A percentile compares a stretch with the other conserved stretches of the same genome.
Evolutionary conservation across 768 basidiomycete species (phyloP).

Genomic region (Russula dissimulans): DNA sequence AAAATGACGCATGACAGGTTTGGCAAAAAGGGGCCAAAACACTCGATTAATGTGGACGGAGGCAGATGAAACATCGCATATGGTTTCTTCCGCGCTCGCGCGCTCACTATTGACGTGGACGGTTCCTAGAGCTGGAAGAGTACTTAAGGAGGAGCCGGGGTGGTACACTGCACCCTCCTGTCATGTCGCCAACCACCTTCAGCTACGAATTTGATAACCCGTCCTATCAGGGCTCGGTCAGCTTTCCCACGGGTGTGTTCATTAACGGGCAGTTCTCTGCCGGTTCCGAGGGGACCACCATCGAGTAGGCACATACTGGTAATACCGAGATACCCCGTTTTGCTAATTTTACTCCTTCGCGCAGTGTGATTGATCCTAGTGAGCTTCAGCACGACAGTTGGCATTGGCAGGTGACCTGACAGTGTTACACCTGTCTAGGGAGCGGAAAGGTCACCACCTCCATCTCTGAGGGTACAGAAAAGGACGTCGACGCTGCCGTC

Average conservation of each 20-base stretch:
- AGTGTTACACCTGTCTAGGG: not conserved
- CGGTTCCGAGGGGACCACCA: conserved; percentile 43
- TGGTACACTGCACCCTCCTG: too few relatives aligned
- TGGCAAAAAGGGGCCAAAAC: too few relatives aligned
- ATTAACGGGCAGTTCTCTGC: conserved; percentile 62
- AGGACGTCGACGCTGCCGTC: conserved; percentile 75
- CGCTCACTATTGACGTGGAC: too few relatives aligned
- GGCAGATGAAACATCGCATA: too few relatives aligned
- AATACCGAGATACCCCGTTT: too few relatives aligned
- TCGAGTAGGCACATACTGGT: conserved; percentile 45
- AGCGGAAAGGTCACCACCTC: conserved; percentile 53
- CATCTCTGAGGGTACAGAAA: conserved; percentile 48
- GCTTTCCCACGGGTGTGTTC: conserved; percentile 58
- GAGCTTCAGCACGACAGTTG: not conserved
- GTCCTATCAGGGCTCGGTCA: conserved; percentile 47
- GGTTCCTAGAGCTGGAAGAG: too few relatives aligned
- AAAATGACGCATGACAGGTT: too few relatives aligned
- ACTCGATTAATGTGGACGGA: too few relatives aligned
- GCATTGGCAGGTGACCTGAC: not conserved
- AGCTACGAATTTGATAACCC: conserved; percentile 43
- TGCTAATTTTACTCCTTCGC: too few relatives aligned
- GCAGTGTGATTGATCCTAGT: conserved; percentile 53
- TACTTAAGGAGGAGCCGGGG: too few relatives aligned
- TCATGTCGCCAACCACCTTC: conserved; percentile 36
- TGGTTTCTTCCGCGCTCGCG: too few relatives aligned